These are phyloP conservation scores for Leccinum arenicola DNA, from an alignment of 768 basidiomycete species.

Conservation along the genomic window DNA sequence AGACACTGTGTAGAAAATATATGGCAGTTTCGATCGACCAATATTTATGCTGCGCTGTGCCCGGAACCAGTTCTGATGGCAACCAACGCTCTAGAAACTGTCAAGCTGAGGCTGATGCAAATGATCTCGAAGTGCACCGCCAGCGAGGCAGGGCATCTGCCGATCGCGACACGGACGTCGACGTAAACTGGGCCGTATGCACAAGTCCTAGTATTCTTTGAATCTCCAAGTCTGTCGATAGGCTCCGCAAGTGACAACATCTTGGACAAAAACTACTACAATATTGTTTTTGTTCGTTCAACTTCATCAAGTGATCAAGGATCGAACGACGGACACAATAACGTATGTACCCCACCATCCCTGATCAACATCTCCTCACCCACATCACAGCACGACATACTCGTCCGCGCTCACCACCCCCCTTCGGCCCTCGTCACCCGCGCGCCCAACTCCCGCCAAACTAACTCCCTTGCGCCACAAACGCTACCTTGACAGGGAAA, in stretches of 20 bases:
- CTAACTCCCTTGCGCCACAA: constrained; percentile 80
- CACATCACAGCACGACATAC: constrained; percentile 49
- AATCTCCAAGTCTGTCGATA: too few relatives aligned
- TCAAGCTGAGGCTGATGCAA: background rate
- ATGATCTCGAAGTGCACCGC: background rate
- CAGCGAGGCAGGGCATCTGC: too few relatives aligned
- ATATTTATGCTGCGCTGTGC: background rate
- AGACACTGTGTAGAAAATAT: background rate
- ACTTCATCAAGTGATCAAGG: too few relatives aligned
- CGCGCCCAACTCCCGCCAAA: constrained; percentile 63
- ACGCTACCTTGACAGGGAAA: constrained; percentile 88
- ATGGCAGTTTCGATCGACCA: background rate
- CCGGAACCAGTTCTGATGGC: background rate
- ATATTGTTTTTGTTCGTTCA: too few relatives aligned
- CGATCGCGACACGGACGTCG: too few relatives aligned
- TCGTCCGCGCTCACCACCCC: constrained; percentile 49
- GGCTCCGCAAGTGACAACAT: too few relatives aligned
- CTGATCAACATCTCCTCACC: too few relatives aligned
- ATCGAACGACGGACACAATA: too few relatives aligned
- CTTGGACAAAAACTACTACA: too few relatives aligned
- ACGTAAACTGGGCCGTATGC: too few relatives aligned
- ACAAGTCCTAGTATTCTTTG: too few relatives aligned
- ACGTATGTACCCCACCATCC: too few relatives aligned
- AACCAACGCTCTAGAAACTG: background rate
- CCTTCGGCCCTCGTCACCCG: constrained; percentile 55